Base-by-base conservation (phyloP, 352 stramenopile species). In the Phytopythium aichiense region DNA sequence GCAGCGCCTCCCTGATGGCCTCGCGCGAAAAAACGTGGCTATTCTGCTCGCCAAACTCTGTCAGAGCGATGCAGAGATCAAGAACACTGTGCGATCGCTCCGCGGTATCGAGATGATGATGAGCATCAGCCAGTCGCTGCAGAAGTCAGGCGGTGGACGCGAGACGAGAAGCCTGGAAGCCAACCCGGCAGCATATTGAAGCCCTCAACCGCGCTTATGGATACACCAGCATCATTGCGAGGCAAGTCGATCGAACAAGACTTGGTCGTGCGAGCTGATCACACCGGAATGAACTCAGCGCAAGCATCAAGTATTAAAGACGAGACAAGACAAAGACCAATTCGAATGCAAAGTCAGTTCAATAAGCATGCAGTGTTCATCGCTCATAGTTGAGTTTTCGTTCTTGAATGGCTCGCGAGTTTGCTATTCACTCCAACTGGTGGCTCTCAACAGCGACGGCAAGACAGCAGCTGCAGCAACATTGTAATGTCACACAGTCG, bases 101-200 rank as follows among this genome's bases (percentile, higher is more conserved):
- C 77, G 84, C 22, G 84, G 84, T 0, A 89, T 94, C 38, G 84
- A 92, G 63, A 92, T 94, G 73, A 89, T 94, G 81, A 54, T 91
- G 23, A 73, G 61, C 7, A 72, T 91, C 35, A 88, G 81, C 45
- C 75, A 81, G 58, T 84, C 78, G 9, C 55, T 88, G 0, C 63
- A 74, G n/a, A 52, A 69, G 28, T 22, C 62, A 9, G 42, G 52
- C 33, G 33, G 45, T 35, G 7, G 42, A 23, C 46, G 22, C 18
- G 45, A 51, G 18, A 2, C n/a, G 9, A 31, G 45, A 51, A 13
- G n/a, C 31, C 45, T 51, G 8, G 30, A 52, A 20, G 45, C 13
- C 45, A 20, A 52, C 25, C 22, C n/a, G 22, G 45, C 45, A 8
- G 45, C 45, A 12, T 31, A 52, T 15, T 52, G 22, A 52, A 1